Base-by-base conservation (phyloP, 441 rosid genomes). In the Brassica hybrid region DNA sequence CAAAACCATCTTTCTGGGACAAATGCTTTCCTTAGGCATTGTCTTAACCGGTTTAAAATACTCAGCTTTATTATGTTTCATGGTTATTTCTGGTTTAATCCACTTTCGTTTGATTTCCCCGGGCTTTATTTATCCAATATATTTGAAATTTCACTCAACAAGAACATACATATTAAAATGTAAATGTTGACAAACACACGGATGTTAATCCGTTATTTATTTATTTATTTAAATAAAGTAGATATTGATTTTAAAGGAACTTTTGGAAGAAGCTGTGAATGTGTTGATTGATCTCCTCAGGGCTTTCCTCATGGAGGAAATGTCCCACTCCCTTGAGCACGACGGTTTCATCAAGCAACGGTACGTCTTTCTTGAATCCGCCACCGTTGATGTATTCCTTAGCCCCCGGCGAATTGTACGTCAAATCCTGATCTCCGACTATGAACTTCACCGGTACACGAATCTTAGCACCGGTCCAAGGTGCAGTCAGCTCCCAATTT, bases 401-500 rank as follows among this genome's bases (percentile, higher is more conserved):
- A 66, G 77, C 72, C 6, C 88, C 90, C 0, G 86, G 76, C 7
- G 78, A 13, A 64, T 84, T 82, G 64, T 94, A 94, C 27, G 86
- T 83, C 50, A 90, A 71, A 84, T 94, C 98, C 38, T 78, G 89
- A 74, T 90, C 97, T 0, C 98, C 98, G 1, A 92, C 81, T 0
- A 94, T 81, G 77, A 91, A 94, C 81, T 92, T 92, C n/a, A 78
- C 86, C 0, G 97, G 97, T 16, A 90, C 95, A 56, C 63, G 52
- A 2, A 91, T 77, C 84, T 85, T 77, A 45, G 83, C 76, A 52
- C 93, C 88, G 0, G 90, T 85, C 98, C 97, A 94, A 0, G 98
- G 88, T 17, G 94, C 93, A 0, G 87, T 83, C 13, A 94, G 85
- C 75, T 91, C 92, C 95, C 95, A 89, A 73, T 85, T 88, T 74